Evolutionary conservation across 176 grass and related monocot species (phyloP), one percentile per base, ranked within the genome.

Genomic region (Avena insularis): DNA sequence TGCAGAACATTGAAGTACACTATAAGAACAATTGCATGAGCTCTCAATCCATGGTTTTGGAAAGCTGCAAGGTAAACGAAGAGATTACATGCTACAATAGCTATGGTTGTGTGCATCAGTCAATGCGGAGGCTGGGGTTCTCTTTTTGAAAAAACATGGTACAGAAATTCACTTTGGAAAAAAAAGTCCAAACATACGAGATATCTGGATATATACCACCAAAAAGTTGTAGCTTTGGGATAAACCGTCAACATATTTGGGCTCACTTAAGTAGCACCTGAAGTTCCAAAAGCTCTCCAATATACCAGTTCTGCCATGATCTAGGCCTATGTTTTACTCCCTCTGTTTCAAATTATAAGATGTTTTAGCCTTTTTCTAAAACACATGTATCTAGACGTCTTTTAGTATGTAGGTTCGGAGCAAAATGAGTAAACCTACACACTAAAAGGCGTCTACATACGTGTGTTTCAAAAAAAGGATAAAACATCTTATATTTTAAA

Each of bases 61-160:
- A 77, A 53, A 70, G 69, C 71, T 78, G 27, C 46, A 83, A 79
- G 64, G 59, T 19, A 79, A 90, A 65, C 47, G 13, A 33, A 48
- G 9, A 79, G 29, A 48, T 82, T 61, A 59, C 79, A 72, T 45
- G 4, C 38, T 86, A 61, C 33, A 60, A 8, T 70, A 54, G n/a
- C 45, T 43, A 43, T 43, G 40, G 40, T 7, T 7, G 40, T 51
- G 49, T 51, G 49, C 49, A 54, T 54, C 51, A 54, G 51, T 15
- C 13, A 13, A 54, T 54, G 51, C 46, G 5, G 51, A 54, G 51
- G 51, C 3, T 5, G 13, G 51, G 51, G 14, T 54, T 15, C 13
- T 11, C 51, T 13, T 13, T 54, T 54, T 4, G 14, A 17, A 67
- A 59, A 27, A 10, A 47, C 40, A 20, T 86, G 25, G 13, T 54